Base-by-base conservation (phyloP, 371 early-diverging fungal genomes). In the Entomophthora muscae region DNA sequence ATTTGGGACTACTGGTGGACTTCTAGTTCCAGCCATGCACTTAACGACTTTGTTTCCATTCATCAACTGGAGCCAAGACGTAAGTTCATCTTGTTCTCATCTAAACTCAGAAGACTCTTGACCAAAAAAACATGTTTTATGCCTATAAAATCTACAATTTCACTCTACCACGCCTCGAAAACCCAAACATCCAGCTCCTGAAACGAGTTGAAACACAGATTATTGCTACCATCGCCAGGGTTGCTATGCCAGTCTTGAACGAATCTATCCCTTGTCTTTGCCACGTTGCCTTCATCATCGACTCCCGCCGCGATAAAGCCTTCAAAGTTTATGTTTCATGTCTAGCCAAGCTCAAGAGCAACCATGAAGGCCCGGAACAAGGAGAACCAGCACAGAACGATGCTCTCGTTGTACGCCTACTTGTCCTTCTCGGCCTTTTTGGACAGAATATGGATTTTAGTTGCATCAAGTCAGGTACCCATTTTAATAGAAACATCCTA, bases 221-320 rank as follows among this genome's bases (percentile, higher is more conserved):
- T 66, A 64, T 83, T 10, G 69, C 71, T 31, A 57, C 83, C n/a
- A 65, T 85, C n/a, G 71, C 76, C 29, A 70, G 71, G 2, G 78
- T 84, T 54, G 80, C 87, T 3, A 73, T 78, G 51, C 69, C 73
- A 69, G 76, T 84, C 24, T 66, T 83, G 12, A 31, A 69, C 10
- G 69, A 68, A 2, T 76, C 76, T 13, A 75, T 83, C n/a, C 81
- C 81, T 1, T 81, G 82, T 53, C 69, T 84, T 22, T 76, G 80
- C 66, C 67, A 55, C 5, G 69, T 83, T 33, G 71, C 79, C 42
- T 42, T 42, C 42, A 5, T 42, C 10, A 5, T 42, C 42, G 10
- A 42, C 42, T 10, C 42, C 42, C 42, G 42, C 42, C 5, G 17
- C 10, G 17, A 5, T 5, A 5, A 17, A 10, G 10, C 17, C 42